Evolutionary conservation across 306 rosid species (phyloP).

Genomic region (Ochetophila trinervis): DNA sequence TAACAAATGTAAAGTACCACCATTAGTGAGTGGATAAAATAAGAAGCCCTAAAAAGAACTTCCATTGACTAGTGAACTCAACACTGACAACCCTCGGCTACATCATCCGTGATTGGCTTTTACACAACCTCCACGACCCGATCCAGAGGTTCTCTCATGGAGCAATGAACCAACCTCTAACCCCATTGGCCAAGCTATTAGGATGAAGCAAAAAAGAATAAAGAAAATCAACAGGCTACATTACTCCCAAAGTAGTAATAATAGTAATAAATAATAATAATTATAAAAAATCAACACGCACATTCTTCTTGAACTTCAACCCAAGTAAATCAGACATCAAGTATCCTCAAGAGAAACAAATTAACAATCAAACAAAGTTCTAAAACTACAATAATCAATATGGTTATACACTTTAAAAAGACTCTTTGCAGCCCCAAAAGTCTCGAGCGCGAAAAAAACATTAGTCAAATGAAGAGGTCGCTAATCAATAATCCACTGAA

Average conservation of each 20-base stretch:
- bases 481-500: neutral
- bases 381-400: too few relatives aligned
- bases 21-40: too few relatives aligned
- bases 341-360: too few relatives aligned
- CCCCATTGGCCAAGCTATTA: neutral
- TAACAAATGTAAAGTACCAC: neutral
- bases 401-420: too few relatives aligned
- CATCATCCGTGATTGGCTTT: too few relatives aligned
- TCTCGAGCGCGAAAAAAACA: neutral
- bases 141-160: neutral
- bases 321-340: neutral
- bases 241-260: too few relatives aligned
- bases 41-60: too few relatives aligned
- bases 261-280: too few relatives aligned
- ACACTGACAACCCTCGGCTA: too few relatives aligned
- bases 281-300: neutral
- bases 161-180: neutral
- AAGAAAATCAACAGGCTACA: neutral
- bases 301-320: neutral
- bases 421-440: neutral
- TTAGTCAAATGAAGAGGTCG: neutral
- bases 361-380: too few relatives aligned
- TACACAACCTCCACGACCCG: too few relatives aligned
- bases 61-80: too few relatives aligned
- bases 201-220: neutral